These are phyloP conservation scores for Paramyrothecium roridum DNA, from an alignment of 2,329 filamentous ascomycete genomes.

Conservation along the genomic window DNA sequence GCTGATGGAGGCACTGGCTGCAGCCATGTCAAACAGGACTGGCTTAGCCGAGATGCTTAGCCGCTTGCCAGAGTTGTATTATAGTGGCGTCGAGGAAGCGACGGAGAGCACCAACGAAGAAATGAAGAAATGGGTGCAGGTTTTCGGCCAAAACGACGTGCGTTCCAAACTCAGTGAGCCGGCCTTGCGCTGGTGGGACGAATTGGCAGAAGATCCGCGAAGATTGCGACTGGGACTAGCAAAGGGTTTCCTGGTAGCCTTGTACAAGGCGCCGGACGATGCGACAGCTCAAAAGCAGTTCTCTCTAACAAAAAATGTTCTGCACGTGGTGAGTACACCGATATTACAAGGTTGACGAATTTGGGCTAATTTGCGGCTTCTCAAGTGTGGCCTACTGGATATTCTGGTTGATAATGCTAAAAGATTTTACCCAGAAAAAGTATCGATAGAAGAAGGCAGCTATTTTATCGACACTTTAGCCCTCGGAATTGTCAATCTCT, in stretches of 20 bases:
- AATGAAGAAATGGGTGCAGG: slow-evolving; percentile 12
- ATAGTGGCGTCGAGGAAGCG: slow-evolving; percentile 2
- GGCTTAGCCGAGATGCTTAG: not conserved
- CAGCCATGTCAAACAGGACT: slow-evolving; percentile 13
- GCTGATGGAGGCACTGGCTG: slow-evolving; percentile 16
- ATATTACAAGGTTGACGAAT: slow-evolving; percentile 9
- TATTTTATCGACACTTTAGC: not conserved
- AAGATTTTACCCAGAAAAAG: not conserved
- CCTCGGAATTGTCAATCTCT: not conserved
- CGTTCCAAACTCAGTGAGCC: slow-evolving; percentile 5
- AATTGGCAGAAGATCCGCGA: slow-evolving; percentile 10
- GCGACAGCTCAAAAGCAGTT: slow-evolving; percentile 3
- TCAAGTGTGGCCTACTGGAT: not conserved
- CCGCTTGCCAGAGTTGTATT: not conserved
- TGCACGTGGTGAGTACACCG: not conserved
- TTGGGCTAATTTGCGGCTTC: slow-evolving; percentile 3
- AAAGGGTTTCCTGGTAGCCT: slow-evolving; percentile 10
- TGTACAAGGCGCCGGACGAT: slow-evolving; percentile 10
- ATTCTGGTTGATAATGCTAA: not conserved
- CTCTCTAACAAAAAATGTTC: not conserved
- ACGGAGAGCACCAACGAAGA: slow-evolving; percentile 3
- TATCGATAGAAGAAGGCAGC: not conserved
- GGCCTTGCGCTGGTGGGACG: slow-evolving; percentile 14
- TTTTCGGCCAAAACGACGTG: slow-evolving; percentile 5
- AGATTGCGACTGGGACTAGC: slow-evolving; percentile 12